A percentile compares a stretch with the other conserved stretches of the same genome.
phyloP scores from a whole-genome alignment of 495 filamentous ascomycete species.

The Hyphodiscus hymeniophilus region DNA sequence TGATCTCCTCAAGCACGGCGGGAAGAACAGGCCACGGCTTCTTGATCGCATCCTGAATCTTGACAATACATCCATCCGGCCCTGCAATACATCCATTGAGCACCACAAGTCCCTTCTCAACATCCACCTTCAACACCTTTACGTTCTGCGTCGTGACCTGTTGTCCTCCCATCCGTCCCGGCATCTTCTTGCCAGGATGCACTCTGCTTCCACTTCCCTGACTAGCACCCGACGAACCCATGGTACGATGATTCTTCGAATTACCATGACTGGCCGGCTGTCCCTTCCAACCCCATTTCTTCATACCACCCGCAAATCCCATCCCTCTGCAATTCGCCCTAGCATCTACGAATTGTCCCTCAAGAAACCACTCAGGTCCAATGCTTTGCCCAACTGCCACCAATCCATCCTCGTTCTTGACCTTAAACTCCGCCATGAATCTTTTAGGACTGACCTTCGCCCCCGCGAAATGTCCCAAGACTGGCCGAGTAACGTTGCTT shows the following conservation, averaged over 20 bases:
- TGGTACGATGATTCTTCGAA: constrained; percentile 79
- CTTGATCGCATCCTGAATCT: constrained; percentile 86
- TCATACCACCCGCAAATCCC: constrained; percentile 97
- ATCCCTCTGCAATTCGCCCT: constrained; percentile 70
- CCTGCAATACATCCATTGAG: constrained; percentile 79
- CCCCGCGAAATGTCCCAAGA: constrained; percentile 77
- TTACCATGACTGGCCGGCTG: constrained; percentile 93
- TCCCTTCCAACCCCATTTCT: constrained; percentile 78
- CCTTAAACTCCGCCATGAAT: constrained; percentile 76
- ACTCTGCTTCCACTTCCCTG: constrained; percentile 92
- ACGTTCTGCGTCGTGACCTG: constrained; percentile 83
- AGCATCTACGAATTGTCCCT: constrained; percentile 87
- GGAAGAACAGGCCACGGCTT: constrained; percentile 65
- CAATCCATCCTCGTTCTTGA: constrained; percentile 63
- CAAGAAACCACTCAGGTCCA: constrained; percentile 75
- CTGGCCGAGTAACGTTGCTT: constrained; percentile 65
- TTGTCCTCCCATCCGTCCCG: constrained; percentile 86
- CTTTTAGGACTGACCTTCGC: constrained; percentile 74
- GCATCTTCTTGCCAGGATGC: constrained; percentile 93
- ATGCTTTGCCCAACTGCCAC: constrained; percentile 64
- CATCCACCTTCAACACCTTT: constrained; percentile 79
- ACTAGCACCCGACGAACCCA: constrained; percentile 78
- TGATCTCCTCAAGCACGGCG: constrained; percentile 5
- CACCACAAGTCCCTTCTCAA: constrained; percentile 76
- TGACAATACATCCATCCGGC: constrained; percentile 73